Base-by-base conservation (phyloP, 495 filamentous ascomycete genomes). In the Lindgomyces ingoldianus region DNA sequence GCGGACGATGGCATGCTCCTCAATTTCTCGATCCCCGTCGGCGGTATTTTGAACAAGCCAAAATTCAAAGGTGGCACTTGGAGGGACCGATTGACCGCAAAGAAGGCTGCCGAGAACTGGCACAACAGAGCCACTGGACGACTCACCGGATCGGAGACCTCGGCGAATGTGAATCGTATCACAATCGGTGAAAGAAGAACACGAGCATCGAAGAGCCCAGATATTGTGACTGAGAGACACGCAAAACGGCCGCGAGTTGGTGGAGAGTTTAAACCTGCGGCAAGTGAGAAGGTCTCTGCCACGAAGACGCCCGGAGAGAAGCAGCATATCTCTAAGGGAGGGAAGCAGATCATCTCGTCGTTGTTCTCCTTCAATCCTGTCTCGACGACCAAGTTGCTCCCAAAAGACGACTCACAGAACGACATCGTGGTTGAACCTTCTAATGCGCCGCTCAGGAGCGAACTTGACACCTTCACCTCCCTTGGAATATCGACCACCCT, bases 1-100 rank as follows among this genome's bases (percentile, higher is more conserved):
- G 91, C 91, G 21, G 91, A 97, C 79, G 90, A 96, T 87, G 91
- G 91, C 52, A 88, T 98, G 84, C 83, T 97, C 49, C 81, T 97
- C 74, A 98, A 98, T 73, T 97, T 97, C 72, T 83, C 89, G 57
- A 78, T 94, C 27, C 80, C 82, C 14, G 89, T 90, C 66, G 81
- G 79, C 16, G 74, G 79, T 55, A 54, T 77, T 18, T 45, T 74
- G 25, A 76, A 76, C 29, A 88, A 87, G 58, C 81, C 81, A 3
- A 87, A 84, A 63, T 91, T 96, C 73, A 92, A 86, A 74, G 94
- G 94, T 61, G 94, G 94, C 14, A 84, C 85, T 65, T 98, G 94
- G 94, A 89, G 87, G 72, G 94, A 96, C 72, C 81, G 95, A 58
- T 77, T 91, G 53, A 85, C 81, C 52, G 93, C 91, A 19, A 91